Percentiles rank a stretch among this genome's conserved stretches.
Evolutionary conservation across 257 asterid species (phyloP).

Genomic region (Prunella vulgaris): DNA sequence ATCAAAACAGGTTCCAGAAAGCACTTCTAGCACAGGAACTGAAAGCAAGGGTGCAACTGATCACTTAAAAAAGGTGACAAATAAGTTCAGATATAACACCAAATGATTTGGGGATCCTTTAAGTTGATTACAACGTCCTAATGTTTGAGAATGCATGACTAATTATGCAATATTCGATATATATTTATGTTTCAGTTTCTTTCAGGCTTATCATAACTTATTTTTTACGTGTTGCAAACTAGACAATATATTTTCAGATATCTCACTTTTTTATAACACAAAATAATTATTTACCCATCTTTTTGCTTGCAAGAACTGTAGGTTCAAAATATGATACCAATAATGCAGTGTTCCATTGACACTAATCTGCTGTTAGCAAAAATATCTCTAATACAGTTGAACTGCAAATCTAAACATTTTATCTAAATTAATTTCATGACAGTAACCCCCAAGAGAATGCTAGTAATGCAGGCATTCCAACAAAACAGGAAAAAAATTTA

Average conservation of each 20-base stretch:
- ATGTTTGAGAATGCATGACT: background rate
- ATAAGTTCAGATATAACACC: background rate
- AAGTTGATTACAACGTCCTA: background rate
- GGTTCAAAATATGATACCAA: background rate
- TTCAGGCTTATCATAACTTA: background rate
- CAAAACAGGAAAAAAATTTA: background rate
- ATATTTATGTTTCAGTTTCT: background rate
- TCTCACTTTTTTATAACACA: background rate
- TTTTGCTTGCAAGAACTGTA: background rate
- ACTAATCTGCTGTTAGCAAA: constrained; percentile 1
- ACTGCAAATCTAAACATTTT: background rate
- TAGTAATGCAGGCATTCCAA: constrained; percentile 7
- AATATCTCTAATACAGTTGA: background rate
- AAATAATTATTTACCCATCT: background rate
- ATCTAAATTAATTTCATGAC: background rate
- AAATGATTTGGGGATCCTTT: background rate
- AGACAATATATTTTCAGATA: background rate
- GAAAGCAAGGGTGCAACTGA: constrained; percentile 1
- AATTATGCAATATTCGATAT: background rate
- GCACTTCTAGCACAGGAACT: background rate
- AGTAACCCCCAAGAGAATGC: background rate
- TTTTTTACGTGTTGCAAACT: background rate
- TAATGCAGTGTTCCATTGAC: background rate
- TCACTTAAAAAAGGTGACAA: background rate
- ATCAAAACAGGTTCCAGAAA: background rate